Percentiles rank a stretch among this genome's conserved stretches.
These are phyloP conservation scores for Psidium guajava DNA, from an alignment of 345 rosid genomes.

Conservation along the genomic window DNA sequence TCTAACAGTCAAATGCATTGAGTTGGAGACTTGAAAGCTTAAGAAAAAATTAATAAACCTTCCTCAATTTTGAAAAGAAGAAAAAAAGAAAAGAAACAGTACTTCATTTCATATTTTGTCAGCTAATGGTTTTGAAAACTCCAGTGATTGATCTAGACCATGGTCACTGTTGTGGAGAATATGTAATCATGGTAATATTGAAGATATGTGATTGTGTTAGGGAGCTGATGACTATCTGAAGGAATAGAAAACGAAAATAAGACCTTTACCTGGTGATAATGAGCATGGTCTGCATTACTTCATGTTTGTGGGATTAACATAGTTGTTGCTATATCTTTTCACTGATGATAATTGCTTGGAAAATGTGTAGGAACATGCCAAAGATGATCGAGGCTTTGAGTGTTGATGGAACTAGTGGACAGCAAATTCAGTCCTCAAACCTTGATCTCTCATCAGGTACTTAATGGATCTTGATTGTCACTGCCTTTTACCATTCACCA, in stretches of 20 bases:
- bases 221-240: neutral
- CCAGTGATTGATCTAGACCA: neutral
- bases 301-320: neutral
- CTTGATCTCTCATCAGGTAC: constrained; percentile 68
- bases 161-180: neutral
- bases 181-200: neutral
- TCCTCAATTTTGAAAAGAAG: neutral
- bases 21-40: neutral
- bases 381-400: constrained; percentile 65
- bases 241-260: neutral
- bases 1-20: neutral
- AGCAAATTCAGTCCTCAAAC: constrained; percentile 55
- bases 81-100: too few relatives aligned
- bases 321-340: neutral
- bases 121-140: neutral
- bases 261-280: neutral
- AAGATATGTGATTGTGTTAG: neutral
- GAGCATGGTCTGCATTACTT: neutral
- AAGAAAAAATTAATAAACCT: neutral
- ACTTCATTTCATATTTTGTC: neutral
- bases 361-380: constrained; percentile 46
- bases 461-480: neutral
- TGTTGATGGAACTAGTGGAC: constrained; percentile 73
- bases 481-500: neutral
- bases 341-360: constrained; percentile 1